Evolutionary conservation across 345 rosid species (phyloP).

Genomic region (Gynandropsis gynandra): DNA sequence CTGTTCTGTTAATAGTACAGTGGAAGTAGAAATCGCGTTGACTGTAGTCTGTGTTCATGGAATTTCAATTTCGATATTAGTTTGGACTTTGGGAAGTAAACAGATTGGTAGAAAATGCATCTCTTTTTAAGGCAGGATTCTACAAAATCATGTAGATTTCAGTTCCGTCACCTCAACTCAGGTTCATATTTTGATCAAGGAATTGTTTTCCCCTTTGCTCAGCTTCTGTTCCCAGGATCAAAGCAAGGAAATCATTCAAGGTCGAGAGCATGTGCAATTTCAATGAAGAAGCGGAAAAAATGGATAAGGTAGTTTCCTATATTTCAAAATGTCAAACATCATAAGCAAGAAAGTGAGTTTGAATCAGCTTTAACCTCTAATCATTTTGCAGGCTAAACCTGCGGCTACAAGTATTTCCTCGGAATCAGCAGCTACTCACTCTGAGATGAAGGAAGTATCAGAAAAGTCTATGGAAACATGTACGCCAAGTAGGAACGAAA

Average conservation of each 20-base stretch:
- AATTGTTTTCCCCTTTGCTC: slow-evolving; percentile 10
- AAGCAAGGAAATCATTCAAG: slow-evolving; percentile 59
- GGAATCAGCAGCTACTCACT: slow-evolving; percentile 3
- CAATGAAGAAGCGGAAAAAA: slow-evolving; percentile 54
- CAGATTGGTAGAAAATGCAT: not conserved
- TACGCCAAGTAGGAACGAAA: no score
- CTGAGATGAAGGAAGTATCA: no score
- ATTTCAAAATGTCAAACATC: not conserved
- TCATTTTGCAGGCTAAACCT: slow-evolving; percentile 16
- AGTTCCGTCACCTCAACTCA: no score
- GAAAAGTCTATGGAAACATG: no score
- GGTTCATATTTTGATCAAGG: no score
- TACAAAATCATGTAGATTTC: no score
- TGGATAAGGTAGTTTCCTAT: slow-evolving; percentile 42
- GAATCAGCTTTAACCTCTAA: not conserved
- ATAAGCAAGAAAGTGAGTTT: not conserved
- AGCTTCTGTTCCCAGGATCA: slow-evolving; percentile 87
- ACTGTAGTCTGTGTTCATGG: not conserved
- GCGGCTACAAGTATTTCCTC: not conserved
- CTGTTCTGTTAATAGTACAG: no score
- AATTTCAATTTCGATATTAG: not conserved
- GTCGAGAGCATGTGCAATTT: slow-evolving; percentile 72
- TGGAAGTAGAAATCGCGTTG: not conserved
- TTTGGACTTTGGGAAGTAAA: not conserved
- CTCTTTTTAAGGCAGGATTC: not conserved